Base-by-base conservation (phyloP, 306 rosid genomes). In the Adenanthera pavonina region DNA sequence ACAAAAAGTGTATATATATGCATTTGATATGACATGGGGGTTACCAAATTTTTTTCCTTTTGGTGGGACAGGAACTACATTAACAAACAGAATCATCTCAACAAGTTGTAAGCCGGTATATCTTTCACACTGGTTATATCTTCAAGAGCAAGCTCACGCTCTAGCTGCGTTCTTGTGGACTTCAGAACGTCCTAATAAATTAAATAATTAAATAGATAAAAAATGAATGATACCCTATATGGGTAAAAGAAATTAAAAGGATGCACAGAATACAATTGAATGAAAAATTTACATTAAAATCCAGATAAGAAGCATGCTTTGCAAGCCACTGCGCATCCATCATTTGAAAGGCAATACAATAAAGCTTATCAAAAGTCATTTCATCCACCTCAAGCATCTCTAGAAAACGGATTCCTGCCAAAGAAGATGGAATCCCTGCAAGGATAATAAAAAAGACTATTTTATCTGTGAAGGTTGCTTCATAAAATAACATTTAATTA, bases 311-410 rank as follows among this genome's bases (percentile, higher is more conserved):
- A 40, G 99, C 98, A n/a, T 90, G 94, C 84, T 84, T 92, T 30
- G 98, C 94, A 9, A 95, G 94, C 99, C 99, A 95, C 72, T 93
- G 97, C 62, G 93, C 97, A 88, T 95, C 99, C 98, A 95, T 92
- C 96, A 93, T 89, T 84, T 83, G 92, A 82, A 90, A 95, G 71
- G 98, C 91, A 48, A 93, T 83, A 78, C 99, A 93, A 71, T 67
- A 95, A 30, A 95, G 92, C 81, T 85, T 82, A 79, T 95, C 99
- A 83, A 93, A 95, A 69, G 97, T 96, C 98, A 83, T 86, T 81
- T 90, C 99, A 77, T 95, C 99, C 68, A 87, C 89, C 67, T 80
- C 83, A 17, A 95, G 90, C 80, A 95, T 78, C 78, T 89, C 86
- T 52, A 93, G 68, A 64, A 95, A 95, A 65, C 85, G 82, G 54